A percentile compares a stretch with the other conserved stretches of the same genome.
Evolutionary conservation across 371 early-diverging fungal genomes (phyloP).

Genomic region (Syncephalastrum monosporum): DNA sequence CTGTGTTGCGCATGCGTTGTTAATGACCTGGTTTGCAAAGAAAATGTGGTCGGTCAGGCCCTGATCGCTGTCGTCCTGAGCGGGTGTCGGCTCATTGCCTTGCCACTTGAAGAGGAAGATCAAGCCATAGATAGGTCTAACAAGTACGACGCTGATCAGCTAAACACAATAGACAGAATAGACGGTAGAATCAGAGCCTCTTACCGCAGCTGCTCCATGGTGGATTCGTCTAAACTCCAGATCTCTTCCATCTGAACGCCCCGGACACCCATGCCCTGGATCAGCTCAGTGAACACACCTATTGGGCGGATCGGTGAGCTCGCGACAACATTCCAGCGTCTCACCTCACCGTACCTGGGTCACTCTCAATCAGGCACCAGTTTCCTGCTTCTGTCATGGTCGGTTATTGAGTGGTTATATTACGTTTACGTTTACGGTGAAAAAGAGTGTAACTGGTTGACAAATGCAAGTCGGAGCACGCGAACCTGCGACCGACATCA

Average conservation of each 20-base stretch:
- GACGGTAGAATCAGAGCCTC: neutral
- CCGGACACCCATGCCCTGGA: constrained; percentile 77
- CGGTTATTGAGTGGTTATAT: neutral
- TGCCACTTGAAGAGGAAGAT: constrained; percentile 92
- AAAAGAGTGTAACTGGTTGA: too few species aligned
- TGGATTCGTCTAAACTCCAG: constrained; percentile 69
- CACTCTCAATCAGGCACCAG: constrained; percentile 90
- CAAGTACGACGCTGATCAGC: neutral
- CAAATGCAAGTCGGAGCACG: too few species aligned
- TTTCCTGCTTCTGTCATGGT: constrained; percentile 65
- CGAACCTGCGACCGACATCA: too few species aligned
- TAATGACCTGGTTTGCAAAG: constrained; percentile 73
- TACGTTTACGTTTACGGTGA: too few species aligned
- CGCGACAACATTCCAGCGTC: too few species aligned
- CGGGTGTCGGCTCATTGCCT: constrained; percentile 33
- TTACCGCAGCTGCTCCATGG: constrained; percentile 65
- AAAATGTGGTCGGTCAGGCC: constrained; percentile 53
- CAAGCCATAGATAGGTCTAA: constrained; percentile 75
- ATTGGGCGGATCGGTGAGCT: neutral
- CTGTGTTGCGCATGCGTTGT: constrained; percentile 95
- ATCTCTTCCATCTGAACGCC: constrained; percentile 86
- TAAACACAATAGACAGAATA: neutral
- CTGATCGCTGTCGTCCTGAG: constrained; percentile 33
- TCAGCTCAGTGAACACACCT: constrained; percentile 92
- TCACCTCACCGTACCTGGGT: constrained; percentile 62